These are phyloP conservation scores for Hyaloscypha bicolor DNA, from an alignment of 495 filamentous ascomycete genomes.

Conservation along the genomic window DNA sequence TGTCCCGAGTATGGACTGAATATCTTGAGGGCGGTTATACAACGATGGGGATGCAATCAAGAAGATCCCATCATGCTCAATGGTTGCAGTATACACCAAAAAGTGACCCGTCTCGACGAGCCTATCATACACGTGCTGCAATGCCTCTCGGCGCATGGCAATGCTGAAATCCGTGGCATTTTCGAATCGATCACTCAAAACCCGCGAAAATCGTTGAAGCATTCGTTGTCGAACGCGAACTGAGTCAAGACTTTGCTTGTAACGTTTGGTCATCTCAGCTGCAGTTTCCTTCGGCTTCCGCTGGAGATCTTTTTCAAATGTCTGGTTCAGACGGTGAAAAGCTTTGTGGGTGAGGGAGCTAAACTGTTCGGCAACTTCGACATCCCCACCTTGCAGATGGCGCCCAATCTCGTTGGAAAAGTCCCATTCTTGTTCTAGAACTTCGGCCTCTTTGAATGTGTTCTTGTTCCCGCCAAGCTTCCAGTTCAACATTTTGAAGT, in stretches of 20 bases:
- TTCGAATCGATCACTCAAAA: slow-evolving; percentile 90
- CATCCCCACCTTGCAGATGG: slow-evolving; percentile 86
- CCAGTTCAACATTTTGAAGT: slow-evolving; percentile 96
- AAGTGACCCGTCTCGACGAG: slow-evolving; percentile 88
- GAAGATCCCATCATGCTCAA: slow-evolving; percentile 74
- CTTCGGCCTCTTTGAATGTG: slow-evolving; percentile 97
- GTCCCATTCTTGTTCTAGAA: slow-evolving; percentile 95
- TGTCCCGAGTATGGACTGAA: slow-evolving; percentile 82
- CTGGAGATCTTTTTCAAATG: slow-evolving; percentile 90
- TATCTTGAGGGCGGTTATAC: slow-evolving; percentile 71
- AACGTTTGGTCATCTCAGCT: slow-evolving; percentile 91
- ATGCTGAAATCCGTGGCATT: slow-evolving; percentile 94
- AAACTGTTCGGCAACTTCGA: slow-evolving; percentile 99
- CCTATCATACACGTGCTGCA: slow-evolving; percentile 75
- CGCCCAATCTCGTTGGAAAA: slow-evolving; percentile 92
- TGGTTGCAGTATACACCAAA: slow-evolving; percentile 66
- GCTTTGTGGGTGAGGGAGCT: slow-evolving; percentile 91
- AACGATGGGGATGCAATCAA: slow-evolving; percentile 84
- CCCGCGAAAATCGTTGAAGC: slow-evolving; percentile 73
- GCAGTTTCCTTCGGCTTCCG: slow-evolving; percentile 78
- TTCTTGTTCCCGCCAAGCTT: slow-evolving; percentile 97
- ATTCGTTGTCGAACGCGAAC: slow-evolving; percentile 92
- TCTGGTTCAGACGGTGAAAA: slow-evolving; percentile 79
- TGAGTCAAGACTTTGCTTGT: slow-evolving; percentile 92
- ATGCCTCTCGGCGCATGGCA: slow-evolving; percentile 62